Conservation (phyloP, 441 rosid species). For the Aleurites moluccanus region DNA sequence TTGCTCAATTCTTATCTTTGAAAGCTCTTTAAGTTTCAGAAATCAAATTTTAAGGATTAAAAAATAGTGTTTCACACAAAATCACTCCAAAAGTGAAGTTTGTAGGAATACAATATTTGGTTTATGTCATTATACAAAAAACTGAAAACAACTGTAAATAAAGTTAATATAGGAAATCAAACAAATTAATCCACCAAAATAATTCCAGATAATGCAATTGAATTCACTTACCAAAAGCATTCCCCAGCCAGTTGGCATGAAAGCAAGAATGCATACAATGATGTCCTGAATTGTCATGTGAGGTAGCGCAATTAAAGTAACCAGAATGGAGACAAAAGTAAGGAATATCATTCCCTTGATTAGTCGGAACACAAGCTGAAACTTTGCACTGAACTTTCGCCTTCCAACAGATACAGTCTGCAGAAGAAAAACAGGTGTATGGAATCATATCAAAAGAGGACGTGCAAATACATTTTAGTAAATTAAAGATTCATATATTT, state of each 20-base stretch:
- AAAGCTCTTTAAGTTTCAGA: neutral
- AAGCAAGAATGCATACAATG: conserved; percentile 89
- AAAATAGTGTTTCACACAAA: neutral
- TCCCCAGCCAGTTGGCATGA: conserved; percentile 99
- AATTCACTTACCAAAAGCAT: conserved; percentile 76
- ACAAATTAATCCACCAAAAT: neutral
- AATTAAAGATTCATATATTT: too few relatives aligned
- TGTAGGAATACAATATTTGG: neutral
- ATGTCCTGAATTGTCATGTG: conserved; percentile 88
- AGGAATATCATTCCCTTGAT: conserved; percentile 95
- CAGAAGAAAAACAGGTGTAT: conserved; percentile 8
- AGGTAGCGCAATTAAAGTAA: conserved; percentile 75
- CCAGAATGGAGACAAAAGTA: conserved; percentile 73
- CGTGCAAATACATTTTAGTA: neutral
- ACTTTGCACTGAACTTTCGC: conserved; percentile 82
- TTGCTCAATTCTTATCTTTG: neutral
- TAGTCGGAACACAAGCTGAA: conserved; percentile 93
- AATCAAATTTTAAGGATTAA: neutral
- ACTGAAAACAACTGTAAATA: neutral
- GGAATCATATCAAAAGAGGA: neutral
- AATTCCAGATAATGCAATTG: neutral
- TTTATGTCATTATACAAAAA: neutral
- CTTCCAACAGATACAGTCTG: conserved; percentile 98
- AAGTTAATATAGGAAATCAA: neutral
- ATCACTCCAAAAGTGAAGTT: too few relatives aligned